Base-by-base conservation (phyloP, 768 basidiomycete genomes). In the Pleurotus djamor region DNA sequence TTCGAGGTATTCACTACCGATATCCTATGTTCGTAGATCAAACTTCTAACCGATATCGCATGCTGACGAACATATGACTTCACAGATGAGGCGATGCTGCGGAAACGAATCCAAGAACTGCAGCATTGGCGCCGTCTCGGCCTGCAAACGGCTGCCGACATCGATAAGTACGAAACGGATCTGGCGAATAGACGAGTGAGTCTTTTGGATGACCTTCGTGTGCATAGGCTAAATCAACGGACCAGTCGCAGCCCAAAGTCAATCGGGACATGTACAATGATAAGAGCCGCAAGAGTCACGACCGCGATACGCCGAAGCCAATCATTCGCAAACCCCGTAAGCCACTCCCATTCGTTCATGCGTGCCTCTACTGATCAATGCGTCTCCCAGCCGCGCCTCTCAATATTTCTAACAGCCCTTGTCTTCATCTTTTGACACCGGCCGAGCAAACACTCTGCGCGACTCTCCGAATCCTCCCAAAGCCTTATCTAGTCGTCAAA, bases 401-500 rank as follows among this genome's bases (percentile, higher is more conserved):
- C 66, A 96, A 96, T 68, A 83, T 98, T 59, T 89, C 95, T 36
- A 94, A 95, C 69, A 89, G 92, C 63, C 89, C 91, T 0, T 92
- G 91, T 0, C 76, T 98, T 4, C 92, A 98, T 67, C 83, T 99
- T 7, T 89, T 99, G 64, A 91, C 93, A 1, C 82, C 87, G 9
- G 87, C 86, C 33, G 96, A 99, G 73, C 93, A 95, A 71, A 77
- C 82, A 0, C 85, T 98, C 17, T 98, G 97, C 70, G 91, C 94
- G 2, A 82, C 85, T 57, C 81, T 98, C 33, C 89, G 95, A 5
- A 94, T 99, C 59, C 81, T 97, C 16, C 96, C 97, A 0, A 93
- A 94, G 68, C 94, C 97, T 0, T 99, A 97, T 71, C 86, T 99
- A 54, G 86, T 91, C 61, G 92, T 98, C 75, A 99, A 99, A 70